Evolutionary conservation across 805 yeast species (phyloP), one percentile per base, ranked within the genome.

Genomic region (Candida xyloterini): DNA sequence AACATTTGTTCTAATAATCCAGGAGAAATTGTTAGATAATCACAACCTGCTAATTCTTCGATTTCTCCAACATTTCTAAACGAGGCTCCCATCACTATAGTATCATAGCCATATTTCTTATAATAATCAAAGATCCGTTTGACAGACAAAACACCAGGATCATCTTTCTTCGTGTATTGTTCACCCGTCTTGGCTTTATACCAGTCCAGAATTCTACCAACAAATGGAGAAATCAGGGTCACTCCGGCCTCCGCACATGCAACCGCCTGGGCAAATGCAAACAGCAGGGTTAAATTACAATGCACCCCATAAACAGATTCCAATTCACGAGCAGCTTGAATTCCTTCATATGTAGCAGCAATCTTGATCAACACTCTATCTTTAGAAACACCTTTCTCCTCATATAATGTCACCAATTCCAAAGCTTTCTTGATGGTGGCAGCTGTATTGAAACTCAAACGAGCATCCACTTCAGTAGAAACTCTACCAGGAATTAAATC

Each of bases 71-170:
- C 67, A 76, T 88, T 93, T 79, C 99, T 89, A 87, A 93, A 91
- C 44, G 98, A 91, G 42, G 99, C 99, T 68, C 98, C 99, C 99
- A 93, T 93, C 63, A 93, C 97, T 63, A 93, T 90, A 65, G 99
- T 93, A 57, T 89, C 77, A 81, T 93, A 93, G 55, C 83, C 91
- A 68, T 68, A 87, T 74, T 89, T 90, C 82, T 93, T 93, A 84
- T 93, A 93, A 81, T 93, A 93, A 83, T 90, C 83, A 85, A 67
- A 93, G 67, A 93, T 93, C 47, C 64, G 65, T 70, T 80, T 82
- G 57, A 93, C 99, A 30, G 96, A 87, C 35, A 72, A 35, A 47
- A 93, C 98, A 79, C 99, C 99, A 52, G 99, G 99, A 71, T 93
- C 98, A 48, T 79, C 70, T 54, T 75, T 84, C 51, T 76, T 74